phyloP scores from a whole-genome alignment of 805 yeast species.

The Yarrowia sp. region DNA sequence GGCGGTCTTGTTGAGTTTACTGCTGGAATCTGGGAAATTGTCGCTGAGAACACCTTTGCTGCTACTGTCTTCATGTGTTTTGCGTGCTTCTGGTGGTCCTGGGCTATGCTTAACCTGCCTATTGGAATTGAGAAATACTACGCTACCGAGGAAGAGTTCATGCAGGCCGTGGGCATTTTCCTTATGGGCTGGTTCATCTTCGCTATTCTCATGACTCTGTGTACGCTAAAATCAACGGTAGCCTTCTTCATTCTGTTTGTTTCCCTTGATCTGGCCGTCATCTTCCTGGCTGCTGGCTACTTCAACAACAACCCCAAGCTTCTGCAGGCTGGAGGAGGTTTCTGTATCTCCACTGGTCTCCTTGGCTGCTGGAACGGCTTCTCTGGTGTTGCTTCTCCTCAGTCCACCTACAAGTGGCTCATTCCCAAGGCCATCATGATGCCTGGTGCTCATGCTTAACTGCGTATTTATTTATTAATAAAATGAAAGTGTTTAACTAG shows the following conservation, averaged over 20 bases:
- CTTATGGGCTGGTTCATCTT: constrained; percentile 68
- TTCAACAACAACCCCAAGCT: constrained; percentile 54
- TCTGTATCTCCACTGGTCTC: constrained; percentile 62
- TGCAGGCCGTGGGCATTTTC: constrained; percentile 64
- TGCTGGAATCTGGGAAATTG: constrained; percentile 72
- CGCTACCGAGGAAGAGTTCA: constrained; percentile 44
- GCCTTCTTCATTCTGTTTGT: constrained; percentile 66
- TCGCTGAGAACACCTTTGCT: constrained; percentile 70
- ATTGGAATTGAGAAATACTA: constrained; percentile 59
- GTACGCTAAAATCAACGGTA: constrained; percentile 69
- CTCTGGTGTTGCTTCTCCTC: constrained; percentile 64
- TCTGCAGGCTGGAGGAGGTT: constrained; percentile 64
- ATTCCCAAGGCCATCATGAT: constrained; percentile 36
- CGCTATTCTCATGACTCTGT: constrained; percentile 59
- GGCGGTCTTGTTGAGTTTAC: constrained; percentile 66
- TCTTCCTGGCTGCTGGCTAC: constrained; percentile 61
- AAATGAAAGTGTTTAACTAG: neutral
- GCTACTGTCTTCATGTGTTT: constrained; percentile 55
- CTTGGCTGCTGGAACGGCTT: constrained; percentile 68
- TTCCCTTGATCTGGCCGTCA: constrained; percentile 48
- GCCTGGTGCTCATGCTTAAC: constrained; percentile 30
- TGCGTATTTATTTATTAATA: neutral
- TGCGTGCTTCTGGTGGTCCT: constrained; percentile 73
- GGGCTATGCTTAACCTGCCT: constrained; percentile 62
- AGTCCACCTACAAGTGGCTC: constrained; percentile 51